phyloP scores from a whole-genome alignment of 2,329 filamentous ascomycete species.

The Fusarium devonianum region DNA sequence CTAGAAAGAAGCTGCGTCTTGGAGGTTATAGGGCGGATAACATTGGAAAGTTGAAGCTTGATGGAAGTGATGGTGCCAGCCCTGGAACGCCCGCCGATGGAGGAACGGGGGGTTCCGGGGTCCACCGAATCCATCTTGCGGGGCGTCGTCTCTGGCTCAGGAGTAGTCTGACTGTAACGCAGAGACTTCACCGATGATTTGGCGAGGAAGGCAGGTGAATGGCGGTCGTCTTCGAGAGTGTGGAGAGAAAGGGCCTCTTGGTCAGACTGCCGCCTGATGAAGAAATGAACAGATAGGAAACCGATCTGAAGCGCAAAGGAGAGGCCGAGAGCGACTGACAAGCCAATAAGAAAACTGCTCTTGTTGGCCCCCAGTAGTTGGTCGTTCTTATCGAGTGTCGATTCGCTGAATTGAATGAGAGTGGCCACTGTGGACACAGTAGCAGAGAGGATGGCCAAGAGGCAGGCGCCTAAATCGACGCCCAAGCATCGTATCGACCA shows the following conservation, averaged over 20 bases:
- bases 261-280: constrained; percentile 45
- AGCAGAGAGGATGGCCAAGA: constrained; percentile 54
- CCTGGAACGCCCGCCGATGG: constrained; percentile 45
- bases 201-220: constrained; percentile 36
- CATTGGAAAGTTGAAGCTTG: constrained; percentile 52
- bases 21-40: constrained; percentile 63
- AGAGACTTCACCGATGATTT: constrained; percentile 56
- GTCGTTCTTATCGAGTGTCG: constrained; percentile 21
- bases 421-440: constrained; percentile 54
- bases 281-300: constrained; percentile 56
- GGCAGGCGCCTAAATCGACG: constrained; percentile 40
- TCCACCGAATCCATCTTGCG: constrained; percentile 47
- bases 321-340: constrained; percentile 54
- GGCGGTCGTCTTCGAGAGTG: constrained; percentile 33
- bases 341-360: constrained; percentile 52
- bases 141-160: constrained; percentile 43
- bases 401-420: constrained; percentile 49
- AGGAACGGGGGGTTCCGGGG: constrained; percentile 53
- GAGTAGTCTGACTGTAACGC: constrained; percentile 57
- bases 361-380: constrained; percentile 22
- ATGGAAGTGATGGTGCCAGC: constrained; percentile 40
- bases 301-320: constrained; percentile 57
- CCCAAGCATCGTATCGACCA: constrained; percentile 37
- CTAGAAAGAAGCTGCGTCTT: constrained; percentile 60
- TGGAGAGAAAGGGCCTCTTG: constrained; percentile 32